Conservation (phyloP, 1,284 basidiomycete species). For the Golubevia sp. region DNA sequence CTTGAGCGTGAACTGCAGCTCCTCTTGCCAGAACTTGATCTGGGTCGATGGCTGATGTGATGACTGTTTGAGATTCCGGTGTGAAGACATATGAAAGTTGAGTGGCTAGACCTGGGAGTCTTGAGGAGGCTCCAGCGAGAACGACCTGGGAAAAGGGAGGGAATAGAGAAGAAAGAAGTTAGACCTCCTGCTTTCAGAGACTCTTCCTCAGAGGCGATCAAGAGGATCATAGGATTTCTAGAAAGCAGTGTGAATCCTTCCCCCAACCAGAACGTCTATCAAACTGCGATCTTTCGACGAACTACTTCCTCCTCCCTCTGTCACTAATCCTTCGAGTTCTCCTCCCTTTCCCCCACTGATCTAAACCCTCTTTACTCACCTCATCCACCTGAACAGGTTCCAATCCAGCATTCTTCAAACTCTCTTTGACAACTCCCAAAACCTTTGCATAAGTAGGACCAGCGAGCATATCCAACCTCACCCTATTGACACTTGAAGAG, state of each 20-base stretch:
- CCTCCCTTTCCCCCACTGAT: no score
- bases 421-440: conserved; percentile 69
- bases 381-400: conserved; percentile 85
- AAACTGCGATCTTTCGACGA: no score
- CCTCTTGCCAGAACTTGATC: conserved; percentile 87
- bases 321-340: no score
- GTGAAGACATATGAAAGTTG: conserved; percentile 73
- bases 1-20: conserved; percentile 79
- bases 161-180: no score
- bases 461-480: conserved; percentile 89
- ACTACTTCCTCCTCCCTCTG: no score
- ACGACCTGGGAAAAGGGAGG: conserved; percentile 65
- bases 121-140: conserved; percentile 85
- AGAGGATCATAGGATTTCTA: no score
- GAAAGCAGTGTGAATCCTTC: no score
- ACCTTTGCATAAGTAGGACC: conserved; percentile 76
- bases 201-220: no score
- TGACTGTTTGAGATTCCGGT: conserved; percentile 67
- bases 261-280: no score
- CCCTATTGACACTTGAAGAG: conserved; percentile 86
- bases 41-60: conserved; percentile 74
- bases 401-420: conserved; percentile 70
- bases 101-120: conserved; percentile 82
- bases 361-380: no score
- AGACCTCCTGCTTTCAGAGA: no score